Evolutionary conservation across 257 asterid genomes (phyloP), one percentile per base, ranked within the genome.

Genomic region (Rubia yunnanensis): DNA sequence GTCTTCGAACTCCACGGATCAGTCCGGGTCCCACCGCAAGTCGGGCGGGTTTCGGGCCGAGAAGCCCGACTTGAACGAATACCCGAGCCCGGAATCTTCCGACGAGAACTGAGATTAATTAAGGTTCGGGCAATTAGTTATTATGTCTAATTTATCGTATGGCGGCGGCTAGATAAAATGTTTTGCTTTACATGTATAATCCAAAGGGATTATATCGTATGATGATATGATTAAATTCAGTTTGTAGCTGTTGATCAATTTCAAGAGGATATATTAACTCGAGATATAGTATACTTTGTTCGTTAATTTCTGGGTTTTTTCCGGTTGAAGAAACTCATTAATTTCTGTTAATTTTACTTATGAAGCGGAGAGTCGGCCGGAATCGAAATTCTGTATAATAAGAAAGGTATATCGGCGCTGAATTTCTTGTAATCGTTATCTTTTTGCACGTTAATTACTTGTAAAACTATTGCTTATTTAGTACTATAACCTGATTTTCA

Each of bases 1-100:
- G 13, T 23, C 70, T 0, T 31, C 65, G 2, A 63, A 65, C 0
- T 26, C 70, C 13, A 70, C 64, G 30, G 64, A 59, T n/a, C 64
- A 60, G 52, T 44, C 52, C 7, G 52, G 52, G 5, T 44, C 52
- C 52, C 22, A 44, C 52, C 52, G 52, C 0, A 44, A 44, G 52
- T 44, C 36, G 36, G 36, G 36, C 36, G 36, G 36, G 36, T 44
- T 5, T 44, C 52, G 52, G 22, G 52, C n/a, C 20, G 52, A 70
- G 75, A 85, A 82, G 67, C 92, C 95, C 52, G 95, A 89, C 68
- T 81, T 89, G 92, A 89, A 89, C 23, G 87, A 89, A 82, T 89
- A 84, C 58, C 96, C 96, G 0, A 86, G 83, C 64, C 95, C 92
- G 0, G 95, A 85, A 67, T 66, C 68, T 30, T 80, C 84, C 55